phyloP scores from a whole-genome alignment of 352 stramenopile species.

The Phytophthora hybrid region DNA sequence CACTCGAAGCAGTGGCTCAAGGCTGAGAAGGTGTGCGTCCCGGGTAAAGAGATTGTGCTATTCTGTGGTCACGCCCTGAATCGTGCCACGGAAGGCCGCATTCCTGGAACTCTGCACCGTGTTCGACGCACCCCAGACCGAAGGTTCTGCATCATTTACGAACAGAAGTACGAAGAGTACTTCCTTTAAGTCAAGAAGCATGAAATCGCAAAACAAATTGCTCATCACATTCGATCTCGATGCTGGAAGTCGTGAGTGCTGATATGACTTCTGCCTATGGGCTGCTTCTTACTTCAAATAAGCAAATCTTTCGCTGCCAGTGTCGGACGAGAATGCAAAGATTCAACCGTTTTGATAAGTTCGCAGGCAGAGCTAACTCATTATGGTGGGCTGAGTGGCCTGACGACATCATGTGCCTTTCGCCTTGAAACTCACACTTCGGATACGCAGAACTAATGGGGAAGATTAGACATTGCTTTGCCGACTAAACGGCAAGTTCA shows the following conservation, averaged over 20 bases:
- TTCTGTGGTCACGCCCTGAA: slow-evolving; percentile 67
- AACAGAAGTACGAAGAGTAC: slow-evolving; percentile 73
- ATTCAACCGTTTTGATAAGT: background rate
- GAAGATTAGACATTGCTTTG: background rate
- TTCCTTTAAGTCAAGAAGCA: slow-evolving; percentile 42
- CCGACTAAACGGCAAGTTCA: background rate
- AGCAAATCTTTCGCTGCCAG: background rate
- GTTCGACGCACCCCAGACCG: slow-evolving; percentile 49
- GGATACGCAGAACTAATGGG: background rate
- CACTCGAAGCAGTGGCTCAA: slow-evolving; percentile 63
- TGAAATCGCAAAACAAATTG: background rate
- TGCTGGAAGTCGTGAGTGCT: slow-evolving; percentile 6
- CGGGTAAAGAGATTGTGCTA: slow-evolving; percentile 66
- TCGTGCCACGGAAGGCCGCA: slow-evolving; percentile 53
- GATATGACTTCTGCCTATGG: slow-evolving; percentile 7
- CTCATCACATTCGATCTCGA: slow-evolving; percentile 8
- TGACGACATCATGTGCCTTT: too few species aligned
- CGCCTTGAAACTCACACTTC: too few species aligned
- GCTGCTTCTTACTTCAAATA: background rate
- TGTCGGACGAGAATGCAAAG: background rate
- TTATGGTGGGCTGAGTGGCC: too few species aligned
- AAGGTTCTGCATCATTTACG: slow-evolving; percentile 71
- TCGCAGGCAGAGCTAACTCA: too few species aligned
- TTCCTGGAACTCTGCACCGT: slow-evolving; percentile 61
- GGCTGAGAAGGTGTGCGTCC: slow-evolving; percentile 56